These are phyloP conservation scores for Dictyostelium firmibasis DNA, from an alignment of 78 protist species.

Conservation along the genomic window DNA sequence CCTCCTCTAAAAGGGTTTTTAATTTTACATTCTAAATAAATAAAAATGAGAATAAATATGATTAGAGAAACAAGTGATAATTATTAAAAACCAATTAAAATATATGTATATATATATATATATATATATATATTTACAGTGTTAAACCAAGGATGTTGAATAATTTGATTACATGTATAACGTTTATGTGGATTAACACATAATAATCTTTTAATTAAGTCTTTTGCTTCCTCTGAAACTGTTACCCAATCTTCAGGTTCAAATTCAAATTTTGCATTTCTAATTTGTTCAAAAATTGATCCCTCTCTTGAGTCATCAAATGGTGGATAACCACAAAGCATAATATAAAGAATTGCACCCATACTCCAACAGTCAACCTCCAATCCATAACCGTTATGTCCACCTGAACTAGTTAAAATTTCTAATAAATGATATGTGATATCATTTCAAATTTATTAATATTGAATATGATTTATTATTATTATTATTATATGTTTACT, in stretches of 20 bases:
- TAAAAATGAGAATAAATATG: not conserved
- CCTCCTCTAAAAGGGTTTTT: constrained; percentile 22
- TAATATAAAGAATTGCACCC: constrained; percentile 81
- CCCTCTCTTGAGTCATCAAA: constrained; percentile 54
- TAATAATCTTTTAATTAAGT: constrained; percentile 68
- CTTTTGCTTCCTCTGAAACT: constrained; percentile 62
- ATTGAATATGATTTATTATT: too few relatives aligned
- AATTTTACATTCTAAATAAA: not conserved
- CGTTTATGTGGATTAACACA: constrained; percentile 57
- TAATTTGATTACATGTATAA: constrained; percentile 43
- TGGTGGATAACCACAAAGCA: constrained; percentile 79
- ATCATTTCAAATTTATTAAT: too few relatives aligned
- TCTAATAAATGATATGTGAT: not conserved
- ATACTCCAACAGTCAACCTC: constrained; percentile 82
- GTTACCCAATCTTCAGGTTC: constrained; percentile 14
- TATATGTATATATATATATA: too few relatives aligned
- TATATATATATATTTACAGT: not conserved
- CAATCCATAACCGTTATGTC: constrained; percentile 66
- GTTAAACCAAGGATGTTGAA: constrained; percentile 75
- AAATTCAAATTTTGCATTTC: constrained; percentile 50
- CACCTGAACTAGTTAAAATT: constrained; percentile 30
- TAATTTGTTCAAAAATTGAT: constrained; percentile 72
- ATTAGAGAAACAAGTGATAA: not conserved
- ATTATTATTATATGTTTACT: not conserved
- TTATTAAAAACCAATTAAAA: not conserved